Conservation (phyloP, 345 rosid species). For the Brassica rapa region DNA sequence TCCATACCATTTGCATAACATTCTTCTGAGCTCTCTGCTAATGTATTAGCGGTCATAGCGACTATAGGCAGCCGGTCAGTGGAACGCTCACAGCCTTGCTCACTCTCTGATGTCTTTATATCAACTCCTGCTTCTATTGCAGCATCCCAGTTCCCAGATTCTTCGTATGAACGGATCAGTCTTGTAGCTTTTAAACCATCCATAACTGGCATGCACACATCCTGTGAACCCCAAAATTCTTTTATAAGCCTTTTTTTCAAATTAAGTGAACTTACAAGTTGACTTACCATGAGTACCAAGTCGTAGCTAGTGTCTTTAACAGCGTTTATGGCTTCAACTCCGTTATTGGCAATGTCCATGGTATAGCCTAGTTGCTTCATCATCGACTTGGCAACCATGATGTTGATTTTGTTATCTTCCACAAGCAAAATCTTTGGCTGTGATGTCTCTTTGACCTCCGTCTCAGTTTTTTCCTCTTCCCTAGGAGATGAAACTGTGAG, state of each 20-base stretch:
- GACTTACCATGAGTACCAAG: slow-evolving; percentile 76
- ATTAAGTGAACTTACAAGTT: background rate
- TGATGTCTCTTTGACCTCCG: slow-evolving; percentile 17
- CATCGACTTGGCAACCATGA: slow-evolving; percentile 83
- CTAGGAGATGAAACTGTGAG: slow-evolving; percentile 37
- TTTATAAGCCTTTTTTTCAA: background rate
- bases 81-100: background rate
- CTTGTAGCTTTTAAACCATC: slow-evolving; percentile 93
- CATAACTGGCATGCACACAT: slow-evolving; percentile 95
- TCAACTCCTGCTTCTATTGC: slow-evolving; percentile 77
- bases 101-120: slow-evolving; percentile 22
- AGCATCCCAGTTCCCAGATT: slow-evolving; percentile 84
- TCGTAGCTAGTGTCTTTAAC: slow-evolving; percentile 55
- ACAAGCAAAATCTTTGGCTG: slow-evolving; percentile 88
- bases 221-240: slow-evolving; percentile 49
- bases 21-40: slow-evolving; percentile 89
- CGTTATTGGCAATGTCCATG: slow-evolving; percentile 78
- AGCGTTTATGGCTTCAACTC: slow-evolving; percentile 80
- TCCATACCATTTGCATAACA: slow-evolving; percentile 85
- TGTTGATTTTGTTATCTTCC: slow-evolving; percentile 91
- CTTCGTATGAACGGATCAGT: slow-evolving; percentile 83
- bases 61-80: slow-evolving; percentile 65
- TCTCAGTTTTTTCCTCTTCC: slow-evolving; percentile 44
- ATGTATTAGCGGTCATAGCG: slow-evolving; percentile 92
- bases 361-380: slow-evolving; percentile 82